Percentiles rank a stretch among this genome's conserved stretches.
These are phyloP conservation scores for Aphanomyces stellatus DNA, from an alignment of 352 stramenopile genomes.

Conservation along the genomic window DNA sequence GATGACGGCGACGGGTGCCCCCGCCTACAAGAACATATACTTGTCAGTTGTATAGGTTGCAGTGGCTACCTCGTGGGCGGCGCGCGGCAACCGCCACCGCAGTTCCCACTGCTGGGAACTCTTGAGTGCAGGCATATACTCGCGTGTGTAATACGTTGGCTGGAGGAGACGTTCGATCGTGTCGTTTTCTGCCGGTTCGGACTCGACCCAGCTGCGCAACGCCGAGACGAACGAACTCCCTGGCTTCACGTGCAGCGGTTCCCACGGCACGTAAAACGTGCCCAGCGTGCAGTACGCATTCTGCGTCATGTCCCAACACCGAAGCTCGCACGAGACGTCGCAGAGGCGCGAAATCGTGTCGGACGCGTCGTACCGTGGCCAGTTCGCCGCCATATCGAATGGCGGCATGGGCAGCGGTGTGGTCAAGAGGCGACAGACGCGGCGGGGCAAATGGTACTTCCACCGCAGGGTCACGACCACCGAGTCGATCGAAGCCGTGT, in stretches of 20 bases:
- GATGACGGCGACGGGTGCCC: neutral
- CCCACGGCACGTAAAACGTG: conserved; percentile 73
- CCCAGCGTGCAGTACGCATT: conserved; percentile 39
- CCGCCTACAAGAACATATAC: neutral
- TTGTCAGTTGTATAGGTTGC: neutral
- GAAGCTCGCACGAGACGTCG: conserved; percentile 64
- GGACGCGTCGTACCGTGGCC: conserved; percentile 33
- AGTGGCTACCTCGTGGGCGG: no score
- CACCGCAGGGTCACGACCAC: conserved; percentile 37
- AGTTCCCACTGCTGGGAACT: conserved; percentile 45
- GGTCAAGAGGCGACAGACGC: conserved; percentile 37
- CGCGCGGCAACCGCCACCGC: conserved; percentile 41
- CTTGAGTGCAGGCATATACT: neutral
- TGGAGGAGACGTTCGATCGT: neutral
- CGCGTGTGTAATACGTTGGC: neutral
- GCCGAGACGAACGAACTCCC: neutral
- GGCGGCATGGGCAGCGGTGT: conserved; percentile 54
- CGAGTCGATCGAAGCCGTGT: neutral
- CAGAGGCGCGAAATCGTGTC: conserved; percentile 31
- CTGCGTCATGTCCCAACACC: conserved; percentile 53
- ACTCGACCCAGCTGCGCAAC: neutral
- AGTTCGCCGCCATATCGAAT: conserved; percentile 38
- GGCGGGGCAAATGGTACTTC: conserved; percentile 65
- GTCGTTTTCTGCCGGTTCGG: neutral
- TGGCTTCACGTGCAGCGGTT: conserved; percentile 15